These are phyloP conservation scores for Aspergillus cavernicola DNA, from an alignment of 495 filamentous ascomycete genomes.

Conservation along the genomic window DNA sequence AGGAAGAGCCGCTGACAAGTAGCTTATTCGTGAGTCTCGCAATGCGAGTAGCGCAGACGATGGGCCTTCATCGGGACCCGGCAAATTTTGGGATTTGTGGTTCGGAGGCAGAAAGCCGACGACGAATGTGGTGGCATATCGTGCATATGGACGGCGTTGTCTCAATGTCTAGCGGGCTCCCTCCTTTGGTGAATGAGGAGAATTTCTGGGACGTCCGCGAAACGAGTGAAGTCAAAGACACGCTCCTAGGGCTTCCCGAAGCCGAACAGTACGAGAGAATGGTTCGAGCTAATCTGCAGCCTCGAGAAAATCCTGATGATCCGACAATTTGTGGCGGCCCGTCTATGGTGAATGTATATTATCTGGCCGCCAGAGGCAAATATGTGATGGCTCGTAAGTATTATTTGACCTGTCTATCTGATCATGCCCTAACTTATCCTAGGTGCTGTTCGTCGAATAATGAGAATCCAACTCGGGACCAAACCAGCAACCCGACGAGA, in stretches of 20 bases:
- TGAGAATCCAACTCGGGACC: constrained; percentile 45
- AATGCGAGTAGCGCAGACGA: constrained; percentile 65
- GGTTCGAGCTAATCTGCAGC: constrained; percentile 28
- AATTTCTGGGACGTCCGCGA: constrained; percentile 47
- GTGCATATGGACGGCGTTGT: constrained; percentile 59
- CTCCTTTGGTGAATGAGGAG: constrained; percentile 42
- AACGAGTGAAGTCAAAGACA: constrained; percentile 45
- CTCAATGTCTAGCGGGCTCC: constrained; percentile 46
- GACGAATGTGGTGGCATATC: constrained; percentile 72
- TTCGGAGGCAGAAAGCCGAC: constrained; percentile 64
- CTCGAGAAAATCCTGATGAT: constrained; percentile 43
- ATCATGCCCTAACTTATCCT: constrained; percentile 10
- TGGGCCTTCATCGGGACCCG: constrained; percentile 71
- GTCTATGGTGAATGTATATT: constrained; percentile 48
- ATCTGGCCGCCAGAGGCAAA: constrained; percentile 44
- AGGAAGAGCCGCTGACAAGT: constrained; percentile 46
- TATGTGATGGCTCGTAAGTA: constrained; percentile 46
- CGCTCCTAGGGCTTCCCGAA: constrained; percentile 35
- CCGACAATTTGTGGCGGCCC: constrained; percentile 42
- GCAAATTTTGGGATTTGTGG: constrained; percentile 60
- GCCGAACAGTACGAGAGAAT: constrained; percentile 37
- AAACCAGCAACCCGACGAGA: constrained; percentile 41
- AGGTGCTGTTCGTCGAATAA: constrained; percentile 44
- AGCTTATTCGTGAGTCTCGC: constrained; percentile 52
- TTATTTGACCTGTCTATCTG: neutral